Base-by-base conservation (phyloP, 805 yeast genomes). In the Pichia thaimueangensis region DNA sequence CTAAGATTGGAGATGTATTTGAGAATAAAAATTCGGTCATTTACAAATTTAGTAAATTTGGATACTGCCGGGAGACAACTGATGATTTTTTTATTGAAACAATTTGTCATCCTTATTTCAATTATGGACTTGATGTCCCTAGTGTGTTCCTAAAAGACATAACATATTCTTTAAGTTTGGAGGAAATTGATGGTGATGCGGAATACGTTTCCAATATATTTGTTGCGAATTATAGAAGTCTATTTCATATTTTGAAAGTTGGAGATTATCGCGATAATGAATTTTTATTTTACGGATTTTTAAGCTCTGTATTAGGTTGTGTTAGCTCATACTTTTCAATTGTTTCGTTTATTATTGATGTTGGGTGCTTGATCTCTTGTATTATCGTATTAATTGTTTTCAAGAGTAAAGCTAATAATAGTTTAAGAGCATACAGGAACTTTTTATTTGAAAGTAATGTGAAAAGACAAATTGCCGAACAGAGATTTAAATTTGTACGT, bases 111-210 rank as follows among this genome's bases (percentile, higher is more conserved):
- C 25, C 42, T 3, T 28, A 24, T 25, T 42, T 36, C 25, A 42
- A 30, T 20, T 32, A 35, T 35, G 47, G 49, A 10, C 23, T 39
- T 42, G 80, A 77, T 52, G 50, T 75, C 13, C 57, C 71, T 8
- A 61, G 74, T 7, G 69, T 70, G 12, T 56, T 75, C 13, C 62
- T 75, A 10, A 63, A 69, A 43, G 82, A 77, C 55, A 64, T 78
- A 11, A 78, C 38, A 76, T 4, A 59, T 58, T 3, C 76, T 70
- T 47, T 56, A 73, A 42, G 37, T 16, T 4, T 8, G 6, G 25
- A 31, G 12, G 41, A 4, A 60, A 62, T 37, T 54, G 64, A 43
- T 6, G 64, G 69, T 6, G 64, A 71, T 47, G 59, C 71, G 5
- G 56, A 56, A 3, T 54, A 52, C 10, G 56, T 70, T 48, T 71